phyloP scores from a whole-genome alignment of 2,329 filamentous ascomycete genomes.

The Gaeumannomyces sp. region DNA sequence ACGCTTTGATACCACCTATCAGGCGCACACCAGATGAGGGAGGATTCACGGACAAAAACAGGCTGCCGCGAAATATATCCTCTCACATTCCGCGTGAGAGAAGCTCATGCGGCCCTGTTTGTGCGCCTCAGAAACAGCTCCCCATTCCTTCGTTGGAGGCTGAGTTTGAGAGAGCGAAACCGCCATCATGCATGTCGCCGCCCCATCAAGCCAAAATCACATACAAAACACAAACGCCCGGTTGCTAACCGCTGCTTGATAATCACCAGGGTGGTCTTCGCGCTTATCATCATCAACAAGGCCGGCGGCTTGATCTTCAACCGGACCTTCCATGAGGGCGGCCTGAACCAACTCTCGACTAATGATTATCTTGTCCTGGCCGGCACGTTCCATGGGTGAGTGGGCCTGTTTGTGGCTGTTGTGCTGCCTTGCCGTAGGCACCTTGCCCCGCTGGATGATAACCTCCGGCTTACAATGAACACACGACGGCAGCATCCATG shows the following conservation, averaged over 20 bases:
- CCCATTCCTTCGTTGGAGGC: not conserved
- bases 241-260: not conserved
- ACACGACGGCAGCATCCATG: slow-evolving; percentile 50
- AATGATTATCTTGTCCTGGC: slow-evolving; percentile 97
- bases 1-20: not conserved
- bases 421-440: not conserved
- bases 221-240: not conserved
- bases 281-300: slow-evolving; percentile 98
- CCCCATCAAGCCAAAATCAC: too few relatives aligned
- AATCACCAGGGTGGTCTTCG: slow-evolving; percentile 73
- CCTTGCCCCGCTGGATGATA: not conserved
- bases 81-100: not conserved
- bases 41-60: not conserved
- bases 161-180: not conserved
- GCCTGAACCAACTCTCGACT: slow-evolving; percentile 78
- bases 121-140: not conserved
- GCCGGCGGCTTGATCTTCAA: slow-evolving; percentile 95
- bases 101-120: not conserved
- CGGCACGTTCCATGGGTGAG: slow-evolving; percentile 90
- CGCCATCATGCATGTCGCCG: slow-evolving; percentile 4
- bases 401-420: slow-evolving; percentile 8
- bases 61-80: not conserved
- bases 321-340: slow-evolving; percentile 81
- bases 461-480: slow-evolving; percentile 5
- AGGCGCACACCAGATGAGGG: too few relatives aligned